A percentile compares a stretch with the other conserved stretches of the same genome.
Evolutionary conservation across 371 early-diverging fungal genomes (phyloP).

Genomic region (Rhizopus delemar): DNA sequence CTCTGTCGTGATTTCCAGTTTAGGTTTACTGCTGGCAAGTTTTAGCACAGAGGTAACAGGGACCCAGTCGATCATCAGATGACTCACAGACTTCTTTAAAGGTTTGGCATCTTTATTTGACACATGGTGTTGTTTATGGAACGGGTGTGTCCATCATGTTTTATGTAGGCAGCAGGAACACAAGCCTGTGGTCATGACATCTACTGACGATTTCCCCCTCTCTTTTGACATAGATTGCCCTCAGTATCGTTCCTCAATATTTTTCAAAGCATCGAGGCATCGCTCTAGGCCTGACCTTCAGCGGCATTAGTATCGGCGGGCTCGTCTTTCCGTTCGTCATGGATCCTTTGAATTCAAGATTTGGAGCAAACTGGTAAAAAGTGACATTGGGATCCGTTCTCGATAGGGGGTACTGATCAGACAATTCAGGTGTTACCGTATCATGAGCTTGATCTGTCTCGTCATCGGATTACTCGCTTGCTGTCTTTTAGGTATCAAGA

Average conservation of each 20-base stretch:
- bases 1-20: constrained; percentile 22
- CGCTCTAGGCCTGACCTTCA: constrained; percentile 71
- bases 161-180: constrained; percentile 20
- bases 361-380: constrained; percentile 57
- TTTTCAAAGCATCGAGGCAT: constrained; percentile 65
- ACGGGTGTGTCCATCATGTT: constrained; percentile 52
- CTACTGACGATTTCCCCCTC: too few species aligned
- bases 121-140: constrained; percentile 36
- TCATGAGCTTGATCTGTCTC: constrained; percentile 22
- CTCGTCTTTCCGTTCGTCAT: constrained; percentile 66
- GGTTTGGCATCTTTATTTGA: constrained; percentile 43
- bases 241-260: constrained; percentile 58
- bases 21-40: constrained; percentile 36
- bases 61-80: not conserved
- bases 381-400: too few species aligned
- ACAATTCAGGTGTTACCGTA: constrained; percentile 24
- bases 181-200: too few species aligned
- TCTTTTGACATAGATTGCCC: constrained; percentile 17
- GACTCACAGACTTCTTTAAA: not conserved
- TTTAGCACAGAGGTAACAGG: constrained; percentile 28
- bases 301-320: constrained; percentile 78
- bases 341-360: constrained; percentile 52
- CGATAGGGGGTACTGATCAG: too few species aligned
- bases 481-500: constrained; percentile 13
- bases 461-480: constrained; percentile 16